Conservation (phyloP, 2,329 filamentous ascomycete genomes). For the Apiospora marii region DNA sequence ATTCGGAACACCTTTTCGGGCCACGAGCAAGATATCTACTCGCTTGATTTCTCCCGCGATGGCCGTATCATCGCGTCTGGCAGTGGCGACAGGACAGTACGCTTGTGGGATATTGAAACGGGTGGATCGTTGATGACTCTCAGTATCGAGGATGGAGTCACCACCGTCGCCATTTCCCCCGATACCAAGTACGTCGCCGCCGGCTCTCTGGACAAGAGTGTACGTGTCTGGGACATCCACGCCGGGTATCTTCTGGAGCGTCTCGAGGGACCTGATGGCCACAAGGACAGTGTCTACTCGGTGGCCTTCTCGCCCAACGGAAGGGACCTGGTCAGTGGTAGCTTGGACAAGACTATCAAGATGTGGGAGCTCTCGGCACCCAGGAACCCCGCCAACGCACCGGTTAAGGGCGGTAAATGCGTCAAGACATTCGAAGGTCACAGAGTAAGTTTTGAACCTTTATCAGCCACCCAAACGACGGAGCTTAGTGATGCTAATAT, state of each 20-base stretch:
- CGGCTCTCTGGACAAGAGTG: slow-evolving; percentile 95
- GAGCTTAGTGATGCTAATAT: slow-evolving; percentile 37
- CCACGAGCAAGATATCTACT: slow-evolving; percentile 98
- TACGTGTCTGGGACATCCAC: slow-evolving; percentile 93
- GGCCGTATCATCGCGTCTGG: slow-evolving; percentile 95
- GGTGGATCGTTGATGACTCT: slow-evolving; percentile 84
- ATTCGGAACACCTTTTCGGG: slow-evolving; percentile 96
- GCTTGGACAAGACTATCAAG: slow-evolving; percentile 97
- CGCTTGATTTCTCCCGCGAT: slow-evolving; percentile 91
- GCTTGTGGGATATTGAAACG: slow-evolving; percentile 93
- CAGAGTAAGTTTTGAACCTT: slow-evolving; percentile 67
- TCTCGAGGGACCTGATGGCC: slow-evolving; percentile 89
- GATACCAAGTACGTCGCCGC: slow-evolving; percentile 94
- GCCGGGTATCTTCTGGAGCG: slow-evolving; percentile 88
- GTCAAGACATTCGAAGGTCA: slow-evolving; percentile 98
- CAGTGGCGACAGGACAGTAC: slow-evolving; percentile 91
- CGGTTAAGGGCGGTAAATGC: slow-evolving; percentile 87
- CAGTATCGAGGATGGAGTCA: slow-evolving; percentile 95
- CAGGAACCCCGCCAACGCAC: slow-evolving; percentile 70
- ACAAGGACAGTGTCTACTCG: slow-evolving; percentile 96
- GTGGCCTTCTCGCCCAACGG: slow-evolving; percentile 96
- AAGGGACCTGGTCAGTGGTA: slow-evolving; percentile 91
- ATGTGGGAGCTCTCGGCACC: slow-evolving; percentile 93
- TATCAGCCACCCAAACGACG: neutral
- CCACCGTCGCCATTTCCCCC: slow-evolving; percentile 95